A percentile compares a stretch with the other conserved stretches of the same genome.
Conservation (phyloP, 2,329 filamentous ascomycete species). For the Fusarium nematophilum region DNA sequence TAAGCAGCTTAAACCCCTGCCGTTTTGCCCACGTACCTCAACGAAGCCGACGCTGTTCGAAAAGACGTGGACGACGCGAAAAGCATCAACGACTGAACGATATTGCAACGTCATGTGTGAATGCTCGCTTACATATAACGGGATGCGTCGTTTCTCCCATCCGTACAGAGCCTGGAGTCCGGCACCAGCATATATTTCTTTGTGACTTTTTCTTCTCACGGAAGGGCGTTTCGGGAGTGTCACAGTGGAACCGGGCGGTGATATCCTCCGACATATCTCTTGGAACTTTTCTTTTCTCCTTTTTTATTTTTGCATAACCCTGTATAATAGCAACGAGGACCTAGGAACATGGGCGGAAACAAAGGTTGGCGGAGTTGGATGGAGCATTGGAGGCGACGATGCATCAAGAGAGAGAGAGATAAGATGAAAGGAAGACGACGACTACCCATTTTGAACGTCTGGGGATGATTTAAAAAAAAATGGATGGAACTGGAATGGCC, state of each 20-base stretch:
- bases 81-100: constrained; percentile 30
- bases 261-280: constrained; percentile 16
- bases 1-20: no score
- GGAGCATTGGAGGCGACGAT: constrained; percentile 14
- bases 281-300: no score
- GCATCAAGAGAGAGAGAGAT: constrained; percentile 9
- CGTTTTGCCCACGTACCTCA: constrained; percentile 11
- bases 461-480: background rate
- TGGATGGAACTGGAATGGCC: background rate
- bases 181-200: constrained; percentile 33
- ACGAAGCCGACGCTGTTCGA: constrained; percentile 20
- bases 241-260: constrained; percentile 13
- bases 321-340: constrained; percentile 34
- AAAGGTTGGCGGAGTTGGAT: constrained; percentile 24
- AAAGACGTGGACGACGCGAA: constrained; percentile 21
- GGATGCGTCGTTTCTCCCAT: constrained; percentile 21
- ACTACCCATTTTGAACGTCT: no score
- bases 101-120: constrained; percentile 12
- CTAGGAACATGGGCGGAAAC: constrained; percentile 13
- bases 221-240: constrained; percentile 40
- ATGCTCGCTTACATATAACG: constrained; percentile 4
- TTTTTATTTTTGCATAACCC: constrained; percentile 29
- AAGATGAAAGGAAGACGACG: background rate
- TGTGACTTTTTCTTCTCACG: constrained; percentile 28
- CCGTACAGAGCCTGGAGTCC: constrained; percentile 39